Conservation (phyloP, 768 basidiomycete genomes). For the Pisolithus tinctorius region DNA sequence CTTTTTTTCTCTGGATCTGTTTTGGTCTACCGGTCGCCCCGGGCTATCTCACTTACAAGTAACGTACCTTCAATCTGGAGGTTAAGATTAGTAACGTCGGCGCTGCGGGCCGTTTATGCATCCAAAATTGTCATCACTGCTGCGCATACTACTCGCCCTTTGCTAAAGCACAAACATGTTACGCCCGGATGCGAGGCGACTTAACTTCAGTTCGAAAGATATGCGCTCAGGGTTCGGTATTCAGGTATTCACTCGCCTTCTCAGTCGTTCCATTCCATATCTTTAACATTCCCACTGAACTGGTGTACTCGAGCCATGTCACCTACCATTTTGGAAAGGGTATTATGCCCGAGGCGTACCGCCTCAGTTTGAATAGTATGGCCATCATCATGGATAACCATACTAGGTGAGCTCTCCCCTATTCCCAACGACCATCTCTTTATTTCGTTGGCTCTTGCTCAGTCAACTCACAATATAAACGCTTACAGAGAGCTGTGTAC, state of each 20-base stretch:
- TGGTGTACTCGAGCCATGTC: constrained; percentile 78
- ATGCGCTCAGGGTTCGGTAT: constrained; percentile 59
- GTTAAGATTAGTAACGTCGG: constrained; percentile 70
- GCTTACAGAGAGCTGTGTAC: constrained; percentile 82
- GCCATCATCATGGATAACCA: constrained; percentile 83
- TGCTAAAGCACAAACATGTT: constrained; percentile 74
- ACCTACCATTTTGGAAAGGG: constrained; percentile 86
- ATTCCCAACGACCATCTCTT: not conserved
- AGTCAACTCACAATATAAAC: too few relatives aligned
- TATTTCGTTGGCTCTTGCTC: too few relatives aligned
- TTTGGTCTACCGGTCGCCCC: constrained; percentile 67
- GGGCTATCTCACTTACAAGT: constrained; percentile 75
- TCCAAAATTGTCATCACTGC: constrained; percentile 72
- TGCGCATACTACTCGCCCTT: constrained; percentile 80
- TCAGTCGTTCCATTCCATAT: constrained; percentile 64
- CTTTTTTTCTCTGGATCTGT: constrained; percentile 64
- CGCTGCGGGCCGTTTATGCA: constrained; percentile 50
- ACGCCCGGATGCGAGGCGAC: constrained; percentile 69
- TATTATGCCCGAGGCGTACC: constrained; percentile 80
- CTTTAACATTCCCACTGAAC: constrained; percentile 49
- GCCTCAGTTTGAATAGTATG: constrained; percentile 67
- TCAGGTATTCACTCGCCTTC: constrained; percentile 63
- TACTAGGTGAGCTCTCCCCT: constrained; percentile 46
- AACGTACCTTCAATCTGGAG: constrained; percentile 69
- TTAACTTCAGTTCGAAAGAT: constrained; percentile 53